Evolutionary conservation across 73 alveolate species (phyloP).

Genomic region (Paramecium tetraurelia): DNA sequence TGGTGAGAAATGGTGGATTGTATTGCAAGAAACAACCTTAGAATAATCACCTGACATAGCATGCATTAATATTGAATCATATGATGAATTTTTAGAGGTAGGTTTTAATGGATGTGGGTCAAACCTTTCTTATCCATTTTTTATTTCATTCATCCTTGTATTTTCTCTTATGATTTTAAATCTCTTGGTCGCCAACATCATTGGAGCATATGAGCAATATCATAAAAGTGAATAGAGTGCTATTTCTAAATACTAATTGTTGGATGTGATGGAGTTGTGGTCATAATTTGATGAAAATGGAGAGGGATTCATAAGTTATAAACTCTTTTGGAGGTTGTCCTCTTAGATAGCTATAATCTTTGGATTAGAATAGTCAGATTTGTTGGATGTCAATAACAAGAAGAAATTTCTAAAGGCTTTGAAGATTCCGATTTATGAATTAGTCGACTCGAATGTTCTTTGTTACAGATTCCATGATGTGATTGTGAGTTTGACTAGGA

Average conservation of each 20-base stretch:
- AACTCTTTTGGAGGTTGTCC: conserved; percentile 57
- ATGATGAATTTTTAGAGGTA: conserved; percentile 3
- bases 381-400: conserved; percentile 36
- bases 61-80: conserved; percentile 16
- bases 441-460: neutral
- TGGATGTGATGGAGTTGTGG: conserved; percentile 52
- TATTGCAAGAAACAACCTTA: neutral
- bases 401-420: conserved; percentile 31
- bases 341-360: conserved; percentile 48
- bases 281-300: conserved; percentile 49
- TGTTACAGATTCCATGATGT: conserved; percentile 62
- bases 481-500: conserved; percentile 51
- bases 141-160: neutral
- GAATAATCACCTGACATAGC: conserved; percentile 19
- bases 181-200: conserved; percentile 45
- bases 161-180: conserved; percentile 49
- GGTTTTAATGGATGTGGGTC: conserved; percentile 62
- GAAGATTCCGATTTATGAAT: conserved; percentile 56
- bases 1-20: conserved; percentile 47
- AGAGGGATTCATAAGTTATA: conserved; percentile 52
- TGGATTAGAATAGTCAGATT: conserved; percentile 54
- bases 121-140: neutral
- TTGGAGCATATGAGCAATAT: conserved; percentile 53
- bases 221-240: conserved; percentile 60
- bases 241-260: conserved; percentile 26